phyloP scores from a whole-genome alignment of 2,329 filamentous ascomycete genomes.

The Helotiales sp. region DNA sequence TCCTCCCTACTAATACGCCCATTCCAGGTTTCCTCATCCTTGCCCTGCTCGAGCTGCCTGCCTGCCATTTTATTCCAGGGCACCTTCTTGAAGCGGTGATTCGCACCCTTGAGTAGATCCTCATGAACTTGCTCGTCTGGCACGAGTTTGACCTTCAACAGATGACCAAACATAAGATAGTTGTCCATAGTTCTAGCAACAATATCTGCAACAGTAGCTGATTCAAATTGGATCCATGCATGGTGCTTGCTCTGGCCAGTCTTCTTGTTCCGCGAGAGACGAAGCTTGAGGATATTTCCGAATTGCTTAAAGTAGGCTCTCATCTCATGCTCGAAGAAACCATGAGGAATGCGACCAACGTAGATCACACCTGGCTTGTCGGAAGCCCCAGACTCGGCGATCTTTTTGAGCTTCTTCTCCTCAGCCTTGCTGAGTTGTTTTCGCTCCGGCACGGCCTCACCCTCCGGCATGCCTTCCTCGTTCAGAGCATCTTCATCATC shows the following conservation, averaged over 20 bases:
- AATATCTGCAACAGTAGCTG: slow-evolving; percentile 79
- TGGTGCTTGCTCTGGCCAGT: slow-evolving; percentile 92
- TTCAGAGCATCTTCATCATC: slow-evolving; percentile 44
- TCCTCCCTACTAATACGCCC: slow-evolving; percentile 73
- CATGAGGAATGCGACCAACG: slow-evolving; percentile 85
- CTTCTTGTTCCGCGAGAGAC: slow-evolving; percentile 87
- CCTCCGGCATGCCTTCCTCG: slow-evolving; percentile 44
- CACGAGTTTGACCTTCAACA: slow-evolving; percentile 83
- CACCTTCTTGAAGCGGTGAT: slow-evolving; percentile 83
- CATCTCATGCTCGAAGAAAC: slow-evolving; percentile 98
- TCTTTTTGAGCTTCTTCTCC: slow-evolving; percentile 49
- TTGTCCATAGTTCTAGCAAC: slow-evolving; percentile 97
- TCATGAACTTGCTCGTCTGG: slow-evolving; percentile 76
- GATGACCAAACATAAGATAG: slow-evolving; percentile 92
- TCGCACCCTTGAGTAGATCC: slow-evolving; percentile 85
- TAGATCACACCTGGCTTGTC: slow-evolving; percentile 79
- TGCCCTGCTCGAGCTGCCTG: slow-evolving; percentile 69
- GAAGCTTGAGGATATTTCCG: slow-evolving; percentile 73
- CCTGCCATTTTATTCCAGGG: slow-evolving; percentile 88
- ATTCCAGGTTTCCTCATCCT: slow-evolving; percentile 75
- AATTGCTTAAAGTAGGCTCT: slow-evolving; percentile 92
- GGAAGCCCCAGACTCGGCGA: slow-evolving; percentile 40
- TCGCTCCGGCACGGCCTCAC: slow-evolving; percentile 42
- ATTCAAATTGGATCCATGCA: slow-evolving; percentile 87
- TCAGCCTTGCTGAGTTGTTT: slow-evolving; percentile 45